These are phyloP conservation scores for Aspergillus clavatus DNA, from an alignment of 2,329 filamentous ascomycete genomes.

Conservation along the genomic window DNA sequence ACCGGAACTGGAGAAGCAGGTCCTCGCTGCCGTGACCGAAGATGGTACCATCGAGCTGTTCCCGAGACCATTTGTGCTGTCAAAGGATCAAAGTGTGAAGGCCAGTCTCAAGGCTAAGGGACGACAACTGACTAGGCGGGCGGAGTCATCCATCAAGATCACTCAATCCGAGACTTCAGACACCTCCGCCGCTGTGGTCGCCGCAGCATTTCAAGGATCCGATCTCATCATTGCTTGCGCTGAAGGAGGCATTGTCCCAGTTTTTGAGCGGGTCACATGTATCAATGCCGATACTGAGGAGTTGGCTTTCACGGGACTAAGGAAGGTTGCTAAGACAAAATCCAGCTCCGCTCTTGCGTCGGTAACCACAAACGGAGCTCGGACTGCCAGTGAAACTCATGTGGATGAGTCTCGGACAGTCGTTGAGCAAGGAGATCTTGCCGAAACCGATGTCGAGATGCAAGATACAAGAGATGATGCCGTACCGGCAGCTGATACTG, in stretches of 20 bases:
- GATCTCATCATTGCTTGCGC: constrained; percentile 46
- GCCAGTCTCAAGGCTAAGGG: constrained; percentile 42
- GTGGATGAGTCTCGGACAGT: constrained; percentile 56
- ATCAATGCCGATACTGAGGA: constrained; percentile 42
- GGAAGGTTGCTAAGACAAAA: constrained; percentile 43
- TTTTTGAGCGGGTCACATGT: constrained; percentile 48
- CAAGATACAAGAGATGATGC: constrained; percentile 36
- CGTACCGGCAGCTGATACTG: constrained; percentile 24
- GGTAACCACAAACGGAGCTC: constrained; percentile 51
- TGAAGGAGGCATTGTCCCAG: constrained; percentile 47
- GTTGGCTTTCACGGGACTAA: constrained; percentile 41
- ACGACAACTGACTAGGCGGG: constrained; percentile 43
- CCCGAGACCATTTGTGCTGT: constrained; percentile 43
- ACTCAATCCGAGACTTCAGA: constrained; percentile 39
- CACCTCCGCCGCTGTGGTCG: constrained; percentile 40
- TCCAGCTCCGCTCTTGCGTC: constrained; percentile 41
- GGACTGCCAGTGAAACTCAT: constrained; percentile 46
- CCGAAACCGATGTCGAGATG: constrained; percentile 42
- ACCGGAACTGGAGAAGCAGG: constrained; percentile 32
- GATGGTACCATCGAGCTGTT: constrained; percentile 49
- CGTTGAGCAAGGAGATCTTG: constrained; percentile 47
- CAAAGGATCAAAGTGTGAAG: constrained; percentile 23
- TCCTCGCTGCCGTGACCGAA: constrained; percentile 44
- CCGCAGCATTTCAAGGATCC: constrained; percentile 42
- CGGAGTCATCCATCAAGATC: constrained; percentile 44